Evolutionary conservation across 2,329 filamentous ascomycete species (phyloP).

Genomic region (Tricladium varicosporioides): DNA sequence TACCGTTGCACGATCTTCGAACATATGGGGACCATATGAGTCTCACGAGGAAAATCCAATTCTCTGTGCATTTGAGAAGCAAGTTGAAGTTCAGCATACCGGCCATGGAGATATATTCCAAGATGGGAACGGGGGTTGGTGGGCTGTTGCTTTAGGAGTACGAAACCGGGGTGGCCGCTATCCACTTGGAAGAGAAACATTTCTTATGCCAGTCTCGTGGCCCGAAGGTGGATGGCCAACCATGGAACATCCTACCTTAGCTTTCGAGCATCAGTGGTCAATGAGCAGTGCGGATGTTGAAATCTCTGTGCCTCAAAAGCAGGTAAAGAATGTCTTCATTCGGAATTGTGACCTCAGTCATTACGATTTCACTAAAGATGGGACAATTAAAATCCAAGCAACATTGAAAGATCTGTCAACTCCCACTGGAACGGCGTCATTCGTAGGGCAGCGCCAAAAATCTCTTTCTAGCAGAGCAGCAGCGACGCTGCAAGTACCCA

Average conservation of each 20-base stretch:
- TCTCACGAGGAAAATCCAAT: slow-evolving; percentile 43
- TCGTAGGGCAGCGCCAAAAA: no score
- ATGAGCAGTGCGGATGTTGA: no score
- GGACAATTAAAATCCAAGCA: no score
- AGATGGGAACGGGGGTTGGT: slow-evolving; percentile 31
- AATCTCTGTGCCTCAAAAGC: no score
- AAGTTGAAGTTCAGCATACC: slow-evolving; percentile 42
- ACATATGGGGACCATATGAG: slow-evolving; percentile 44
- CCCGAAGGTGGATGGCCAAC: slow-evolving; percentile 27
- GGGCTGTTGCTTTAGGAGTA: slow-evolving; percentile 14
- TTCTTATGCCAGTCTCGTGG: slow-evolving; percentile 33
- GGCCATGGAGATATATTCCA: slow-evolving; percentile 47
- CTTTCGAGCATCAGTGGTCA: no score
- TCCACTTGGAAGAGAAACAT: slow-evolving; percentile 36
- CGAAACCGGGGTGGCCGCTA: slow-evolving; percentile 23
- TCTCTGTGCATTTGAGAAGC: slow-evolving; percentile 40
- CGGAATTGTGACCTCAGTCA: no score
- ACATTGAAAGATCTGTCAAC: no score
- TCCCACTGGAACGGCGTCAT: no score
- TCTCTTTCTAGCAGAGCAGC: no score
- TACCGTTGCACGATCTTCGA: slow-evolving; percentile 42
- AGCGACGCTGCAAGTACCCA: slow-evolving; percentile 1
- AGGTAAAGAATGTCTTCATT: no score
- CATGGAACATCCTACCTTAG: slow-evolving; percentile 10
- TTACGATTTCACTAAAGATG: no score